Base-by-base conservation (phyloP, 805 yeast species). In the Saturnispora sekii region DNA sequence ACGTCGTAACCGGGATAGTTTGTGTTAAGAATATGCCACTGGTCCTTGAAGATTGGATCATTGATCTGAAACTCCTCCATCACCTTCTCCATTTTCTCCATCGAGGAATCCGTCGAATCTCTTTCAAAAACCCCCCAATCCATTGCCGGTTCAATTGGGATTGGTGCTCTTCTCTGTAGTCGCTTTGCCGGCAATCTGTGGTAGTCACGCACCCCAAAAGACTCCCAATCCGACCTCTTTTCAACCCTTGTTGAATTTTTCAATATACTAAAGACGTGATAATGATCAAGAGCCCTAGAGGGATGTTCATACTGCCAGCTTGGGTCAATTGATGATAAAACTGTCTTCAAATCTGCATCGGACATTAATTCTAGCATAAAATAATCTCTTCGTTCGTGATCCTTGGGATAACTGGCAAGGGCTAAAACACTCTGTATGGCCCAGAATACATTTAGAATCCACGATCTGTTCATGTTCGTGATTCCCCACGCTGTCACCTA, bases 21-120 rank as follows among this genome's bases (percentile, higher is more conserved):
- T 1, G 85, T 68, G 58, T 93, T 93, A 34, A 84, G 64, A n/a
- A 93, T 63, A 63, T 90, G 97, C 98, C 98, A 93, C 64, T 93
- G 98, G 33, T 73, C 69, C 10, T 63, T 60, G 57, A 93, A 90
- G n/a, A 73, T 64, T 0, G 98, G 98, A 64, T 93, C 98, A 15
- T 72, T 60, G 43, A 93, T 90, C 9, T 63, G 66, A 44, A 88
- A 74, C 45, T 70, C 62, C 16, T 72, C 67, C 46, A 67, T 66
- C 0, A 76, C 81, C 8, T 72, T 66, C 38, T 63, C 62, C 8
- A 77, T 58, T 0, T 69, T 69, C 38, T 60, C 53, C 59, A 72
- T 64, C 10, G 81, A 70, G 1, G 84, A 77, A 55, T 79, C 88
- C 6, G 64, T 51, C 1, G 69, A 69, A 8, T 49, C 17, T 10